Conservation (phyloP, 2,329 filamentous ascomycete species). For the Exophiala aquamarina region DNA sequence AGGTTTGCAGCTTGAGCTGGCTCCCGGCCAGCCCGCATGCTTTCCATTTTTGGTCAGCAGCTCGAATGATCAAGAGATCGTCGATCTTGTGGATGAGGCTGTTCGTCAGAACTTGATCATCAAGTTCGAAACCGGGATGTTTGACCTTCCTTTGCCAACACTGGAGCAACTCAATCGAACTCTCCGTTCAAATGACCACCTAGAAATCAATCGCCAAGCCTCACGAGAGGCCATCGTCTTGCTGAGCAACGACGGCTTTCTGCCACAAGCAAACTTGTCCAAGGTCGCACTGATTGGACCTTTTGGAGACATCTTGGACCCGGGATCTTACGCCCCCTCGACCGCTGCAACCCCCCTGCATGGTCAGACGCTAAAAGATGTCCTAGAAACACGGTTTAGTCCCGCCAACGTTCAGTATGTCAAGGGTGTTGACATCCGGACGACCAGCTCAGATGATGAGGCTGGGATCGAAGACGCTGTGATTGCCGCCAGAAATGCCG, state of each 20-base stretch:
- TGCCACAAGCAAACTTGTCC: not conserved
- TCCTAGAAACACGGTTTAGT: no score
- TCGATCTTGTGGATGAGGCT: not conserved
- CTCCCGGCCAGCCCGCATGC: slow-evolving; percentile 1
- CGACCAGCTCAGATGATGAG: no score
- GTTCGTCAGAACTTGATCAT: slow-evolving; percentile 5
- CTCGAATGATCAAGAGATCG: slow-evolving; percentile 3
- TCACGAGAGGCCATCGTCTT: slow-evolving; percentile 5
- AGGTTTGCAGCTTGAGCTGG: slow-evolving; percentile 3
- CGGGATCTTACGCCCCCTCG: no score
- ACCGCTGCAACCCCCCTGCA: no score
- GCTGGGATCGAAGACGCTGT: no score
- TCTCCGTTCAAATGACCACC: not conserved
- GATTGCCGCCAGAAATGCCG: no score
- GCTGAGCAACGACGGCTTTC: slow-evolving; percentile 2
- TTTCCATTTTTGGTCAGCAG: slow-evolving; percentile 5
- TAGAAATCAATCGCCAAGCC: slow-evolving; percentile 3
- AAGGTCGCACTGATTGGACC: no score
- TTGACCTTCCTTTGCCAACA: slow-evolving; percentile 3
- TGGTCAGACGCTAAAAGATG: no score
- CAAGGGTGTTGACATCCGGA: no score
- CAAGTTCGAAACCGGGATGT: slow-evolving; percentile 6
- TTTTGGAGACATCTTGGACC: no score
- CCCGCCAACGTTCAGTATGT: no score
- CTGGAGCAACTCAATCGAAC: not conserved